Percentiles rank a stretch among this genome's conserved stretches.
phyloP scores from a whole-genome alignment of 345 rosid genomes.

The Brassica rapa region DNA sequence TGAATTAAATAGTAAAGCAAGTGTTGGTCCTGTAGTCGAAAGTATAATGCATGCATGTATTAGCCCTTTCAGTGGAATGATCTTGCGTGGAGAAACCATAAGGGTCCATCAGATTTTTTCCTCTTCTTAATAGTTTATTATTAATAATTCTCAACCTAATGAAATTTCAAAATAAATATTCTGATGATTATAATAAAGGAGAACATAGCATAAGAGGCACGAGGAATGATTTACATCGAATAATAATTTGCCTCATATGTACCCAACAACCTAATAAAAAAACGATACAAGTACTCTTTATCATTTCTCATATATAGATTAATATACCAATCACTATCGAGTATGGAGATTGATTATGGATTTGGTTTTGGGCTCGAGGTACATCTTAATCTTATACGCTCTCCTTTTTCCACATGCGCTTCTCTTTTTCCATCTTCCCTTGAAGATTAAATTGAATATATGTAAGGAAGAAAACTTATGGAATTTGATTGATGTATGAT shows the following conservation, averaged over 20 bases:
- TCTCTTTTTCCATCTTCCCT: not conserved
- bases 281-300: not conserved
- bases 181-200: constrained; percentile 13
- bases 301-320: not conserved
- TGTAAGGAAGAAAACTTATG: not conserved
- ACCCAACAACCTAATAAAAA: constrained; percentile 27
- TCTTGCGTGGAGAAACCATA: constrained; percentile 51
- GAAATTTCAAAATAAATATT: not conserved
- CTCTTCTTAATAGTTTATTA: not conserved
- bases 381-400: not conserved
- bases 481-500: not conserved
- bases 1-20: constrained; percentile 6
- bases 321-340: constrained; percentile 7
- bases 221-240: constrained; percentile 42
- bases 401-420: constrained; percentile 30
- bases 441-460: not conserved
- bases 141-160: not conserved
- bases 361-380: constrained; percentile 39
- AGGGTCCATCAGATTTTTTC: constrained; percentile 31
- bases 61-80: constrained; percentile 47
- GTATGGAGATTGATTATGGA: constrained; percentile 32
- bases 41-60: constrained; percentile 38
- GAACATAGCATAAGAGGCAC: constrained; percentile 38
- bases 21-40: constrained; percentile 31
- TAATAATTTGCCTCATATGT: constrained; percentile 32